Evolutionary conservation across 2,329 filamentous ascomycete species (phyloP).

Genomic region (Fusarium transvaalense): DNA sequence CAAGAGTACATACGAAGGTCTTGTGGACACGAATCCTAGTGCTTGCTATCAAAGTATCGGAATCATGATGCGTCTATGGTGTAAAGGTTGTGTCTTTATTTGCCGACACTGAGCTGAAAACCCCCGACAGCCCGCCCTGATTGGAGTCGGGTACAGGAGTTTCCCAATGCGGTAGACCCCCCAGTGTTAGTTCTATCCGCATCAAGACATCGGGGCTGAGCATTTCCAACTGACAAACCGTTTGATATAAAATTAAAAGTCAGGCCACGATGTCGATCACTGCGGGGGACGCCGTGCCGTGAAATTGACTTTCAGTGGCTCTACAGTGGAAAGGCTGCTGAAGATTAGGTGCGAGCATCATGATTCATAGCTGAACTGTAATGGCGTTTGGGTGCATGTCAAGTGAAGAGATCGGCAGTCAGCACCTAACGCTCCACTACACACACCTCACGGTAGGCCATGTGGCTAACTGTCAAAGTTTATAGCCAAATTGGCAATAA

Average conservation of each 20-base stretch:
- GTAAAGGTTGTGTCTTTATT: background rate
- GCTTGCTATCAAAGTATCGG: background rate
- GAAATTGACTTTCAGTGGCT: background rate
- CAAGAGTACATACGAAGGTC: background rate
- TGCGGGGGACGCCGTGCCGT: background rate
- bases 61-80: background rate
- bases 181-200: background rate
- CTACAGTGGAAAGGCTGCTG: background rate
- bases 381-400: background rate
- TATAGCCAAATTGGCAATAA: background rate
- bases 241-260: background rate
- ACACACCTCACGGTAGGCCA: too few species aligned
- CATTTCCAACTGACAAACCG: background rate
- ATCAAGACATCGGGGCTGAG: background rate
- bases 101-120: background rate
- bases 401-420: background rate
- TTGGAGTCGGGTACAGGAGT: background rate
- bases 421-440: background rate
- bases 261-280: slow-evolving; percentile 3
- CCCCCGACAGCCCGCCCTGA: background rate
- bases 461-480: background rate
- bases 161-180: background rate
- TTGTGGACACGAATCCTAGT: background rate
- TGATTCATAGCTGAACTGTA: slow-evolving; percentile 19
- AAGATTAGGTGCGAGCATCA: slow-evolving; percentile 1